Percentiles rank a stretch among this genome's conserved stretches.
phyloP scores from a whole-genome alignment of 1,284 basidiomycete species.

The Tremellales sp. region DNA sequence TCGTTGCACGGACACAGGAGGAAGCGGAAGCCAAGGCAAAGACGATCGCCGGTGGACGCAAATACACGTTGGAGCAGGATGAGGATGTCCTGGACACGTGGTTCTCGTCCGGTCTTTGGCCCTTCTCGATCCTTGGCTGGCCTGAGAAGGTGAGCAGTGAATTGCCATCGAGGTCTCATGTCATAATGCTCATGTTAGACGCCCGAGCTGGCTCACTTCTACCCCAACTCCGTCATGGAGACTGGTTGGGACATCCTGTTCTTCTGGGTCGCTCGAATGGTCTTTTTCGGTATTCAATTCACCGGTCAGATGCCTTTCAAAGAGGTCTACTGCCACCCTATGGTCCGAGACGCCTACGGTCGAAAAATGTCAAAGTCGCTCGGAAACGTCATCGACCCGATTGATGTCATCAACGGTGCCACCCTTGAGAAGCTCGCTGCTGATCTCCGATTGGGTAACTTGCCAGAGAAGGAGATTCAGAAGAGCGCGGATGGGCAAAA shows the following conservation, averaged over 20 bases:
- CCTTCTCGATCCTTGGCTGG: slow-evolving; percentile 98
- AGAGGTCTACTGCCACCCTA: slow-evolving; percentile 98
- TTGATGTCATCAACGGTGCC: slow-evolving; percentile 90
- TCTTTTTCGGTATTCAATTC: slow-evolving; percentile 83
- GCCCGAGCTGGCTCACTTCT: slow-evolving; percentile 71
- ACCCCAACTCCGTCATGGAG: slow-evolving; percentile 85
- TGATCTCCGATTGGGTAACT: slow-evolving; percentile 84
- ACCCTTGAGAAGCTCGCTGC: slow-evolving; percentile 77
- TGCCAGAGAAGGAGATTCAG: slow-evolving; percentile 87
- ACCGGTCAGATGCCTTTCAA: slow-evolving; percentile 91
- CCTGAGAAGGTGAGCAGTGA: slow-evolving; percentile 65
- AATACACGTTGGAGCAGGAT: slow-evolving; percentile 84
- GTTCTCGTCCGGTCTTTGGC: slow-evolving; percentile 99
- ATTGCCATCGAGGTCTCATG: background rate
- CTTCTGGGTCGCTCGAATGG: slow-evolving; percentile 99
- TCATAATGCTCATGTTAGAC: slow-evolving; percentile 51
- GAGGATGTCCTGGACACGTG: slow-evolving; percentile 98
- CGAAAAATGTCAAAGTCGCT: slow-evolving; percentile 99
- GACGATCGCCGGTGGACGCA: slow-evolving; percentile 63
- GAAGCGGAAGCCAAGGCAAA: slow-evolving; percentile 77
- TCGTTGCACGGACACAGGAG: slow-evolving; percentile 76
- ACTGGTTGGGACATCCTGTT: slow-evolving; percentile 99
- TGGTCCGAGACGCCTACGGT: slow-evolving; percentile 98
- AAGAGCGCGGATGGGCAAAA: slow-evolving; percentile 95
- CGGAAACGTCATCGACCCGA: slow-evolving; percentile 96